Base-by-base conservation (phyloP, 768 basidiomycete genomes). In the Termitomyces bulborhizus region DNA sequence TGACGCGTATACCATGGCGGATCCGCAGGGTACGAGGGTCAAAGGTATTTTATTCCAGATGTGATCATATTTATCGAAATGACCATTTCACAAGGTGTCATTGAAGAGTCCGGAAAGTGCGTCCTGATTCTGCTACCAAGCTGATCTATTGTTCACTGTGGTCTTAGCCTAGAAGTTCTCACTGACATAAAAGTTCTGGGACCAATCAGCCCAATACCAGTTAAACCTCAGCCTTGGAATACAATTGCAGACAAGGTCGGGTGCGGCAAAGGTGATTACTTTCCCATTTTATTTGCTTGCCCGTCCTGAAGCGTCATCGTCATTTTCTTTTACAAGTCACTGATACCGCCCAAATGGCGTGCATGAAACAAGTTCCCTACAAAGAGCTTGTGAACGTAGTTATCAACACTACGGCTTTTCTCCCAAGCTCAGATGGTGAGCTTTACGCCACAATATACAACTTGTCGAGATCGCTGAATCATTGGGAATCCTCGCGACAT, bases 401-500 rank as follows among this genome's bases (percentile, higher is more conserved):
- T 3, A 59, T 65, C 44, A 66, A 57, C 39, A 66, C 65, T 1
- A 51, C 60, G 13, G 46, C 55, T 2, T 72, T 74, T 53, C 56
- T 58, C 13, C 65, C 68, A 15, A 59, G 71, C 3, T 52, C 54
- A n/a, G 73, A 74, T 56, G 64, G 73, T 73, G 43, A 34, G 69
- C 16, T 4, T 18, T 27, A 16, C 16, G 29, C 8, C 29, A 31
- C 29, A 31, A 31, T 31, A 31, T 31, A 31, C 29, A 29, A 29
- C 29, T 31, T 31, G 29, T 21, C 21, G 21, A n/a, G 29, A 31
- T 31, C 6, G 6, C 29, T 31, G 1, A 31, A 31, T 31, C 1
- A 31, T 8, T 31, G 4, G 29, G 8, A 31, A 4, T 31, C 29
- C 26, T 29, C 4, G 12, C 13, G 21, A 27, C 18, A 21, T 24